phyloP scores from a whole-genome alignment of 2,329 filamentous ascomycete species.

The Monilinia laxa region DNA sequence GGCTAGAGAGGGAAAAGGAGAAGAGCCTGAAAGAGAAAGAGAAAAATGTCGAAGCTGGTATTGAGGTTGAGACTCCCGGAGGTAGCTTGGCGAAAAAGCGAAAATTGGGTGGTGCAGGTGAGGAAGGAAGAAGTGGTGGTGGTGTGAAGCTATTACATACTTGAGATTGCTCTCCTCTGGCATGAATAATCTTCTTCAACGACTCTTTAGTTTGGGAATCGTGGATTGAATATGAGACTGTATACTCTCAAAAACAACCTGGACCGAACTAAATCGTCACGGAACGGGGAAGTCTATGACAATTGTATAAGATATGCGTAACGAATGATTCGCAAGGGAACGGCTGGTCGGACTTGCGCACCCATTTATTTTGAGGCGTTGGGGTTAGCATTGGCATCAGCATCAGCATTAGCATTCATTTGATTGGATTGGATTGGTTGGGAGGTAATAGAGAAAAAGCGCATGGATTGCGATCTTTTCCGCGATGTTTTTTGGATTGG shows the following conservation, averaged over 20 bases:
- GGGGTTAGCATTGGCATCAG: not conserved
- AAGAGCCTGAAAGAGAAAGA: not conserved
- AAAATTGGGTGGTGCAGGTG: conserved; percentile 5
- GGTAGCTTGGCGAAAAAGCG: not conserved
- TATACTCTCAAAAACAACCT: not conserved
- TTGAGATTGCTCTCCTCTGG: not conserved
- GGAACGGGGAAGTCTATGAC: not conserved
- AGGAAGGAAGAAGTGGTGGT: not conserved
- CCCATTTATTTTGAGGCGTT: not conserved
- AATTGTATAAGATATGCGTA: conserved; percentile 8
- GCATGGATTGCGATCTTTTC: not conserved
- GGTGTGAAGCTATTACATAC: not conserved
- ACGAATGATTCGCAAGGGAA: conserved; percentile 10
- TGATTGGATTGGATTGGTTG: not conserved
- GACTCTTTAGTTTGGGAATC: not conserved
- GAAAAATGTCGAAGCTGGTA: not conserved
- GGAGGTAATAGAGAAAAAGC: not conserved
- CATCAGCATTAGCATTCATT: not conserved
- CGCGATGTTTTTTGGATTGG: not conserved
- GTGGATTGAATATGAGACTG: not conserved
- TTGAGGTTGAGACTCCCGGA: not conserved
- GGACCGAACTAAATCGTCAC: not conserved
- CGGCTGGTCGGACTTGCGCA: not conserved
- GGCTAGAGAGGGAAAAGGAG: conserved; percentile 20
- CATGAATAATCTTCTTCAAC: not conserved